Base-by-base conservation (phyloP, 805 yeast species). In the Ogataea degrootiae region DNA sequence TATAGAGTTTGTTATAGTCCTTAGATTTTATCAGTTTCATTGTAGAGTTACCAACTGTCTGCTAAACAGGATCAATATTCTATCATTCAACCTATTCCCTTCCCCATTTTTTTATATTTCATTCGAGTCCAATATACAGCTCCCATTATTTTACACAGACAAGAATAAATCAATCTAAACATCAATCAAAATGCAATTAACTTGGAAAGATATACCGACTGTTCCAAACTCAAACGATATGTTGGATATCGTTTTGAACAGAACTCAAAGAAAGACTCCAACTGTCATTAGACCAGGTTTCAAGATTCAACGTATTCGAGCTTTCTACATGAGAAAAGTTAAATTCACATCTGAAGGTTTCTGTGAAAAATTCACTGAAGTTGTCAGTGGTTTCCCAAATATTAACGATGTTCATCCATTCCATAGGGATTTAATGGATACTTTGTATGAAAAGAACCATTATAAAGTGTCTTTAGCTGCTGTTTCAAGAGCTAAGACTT, bases 251-350 rank as follows among this genome's bases (percentile, higher is more conserved):
- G 96, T 94, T 53, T 85, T 94, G 56, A 94, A 94, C 77, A 80
- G 97, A 66, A 94, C 99, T 1, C 99, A 94, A 74, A 83, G 99
- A 73, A 94, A 94, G 73, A 94, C 99, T 6, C 99, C 99, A 49
- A 94, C 99, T n/a, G 97, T 94, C 47, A 87, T 94, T 58, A 84
- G 99, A 68, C 87, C 96, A 17, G 98, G 98, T 49, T 94, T 91
- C 76, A 85, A 87, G 66, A 92, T 94, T 67, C 85, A 94, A 61
- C 89, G 99, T 77, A 94, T 94, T 62, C 79, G 99, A 59, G 88
- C 97, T 12, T 94, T 94, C 64, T 94, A 94, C 72, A 92, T 94
- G 97, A 83, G 99, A 75, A 94, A 94, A 66, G 99, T 94, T 51
- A 87, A 87, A 62, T 94, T 81, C 68, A 94, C 99, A 12, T 87